Conservation (phyloP, 441 rosid genomes). For the Adansonia rubrostipa region DNA sequence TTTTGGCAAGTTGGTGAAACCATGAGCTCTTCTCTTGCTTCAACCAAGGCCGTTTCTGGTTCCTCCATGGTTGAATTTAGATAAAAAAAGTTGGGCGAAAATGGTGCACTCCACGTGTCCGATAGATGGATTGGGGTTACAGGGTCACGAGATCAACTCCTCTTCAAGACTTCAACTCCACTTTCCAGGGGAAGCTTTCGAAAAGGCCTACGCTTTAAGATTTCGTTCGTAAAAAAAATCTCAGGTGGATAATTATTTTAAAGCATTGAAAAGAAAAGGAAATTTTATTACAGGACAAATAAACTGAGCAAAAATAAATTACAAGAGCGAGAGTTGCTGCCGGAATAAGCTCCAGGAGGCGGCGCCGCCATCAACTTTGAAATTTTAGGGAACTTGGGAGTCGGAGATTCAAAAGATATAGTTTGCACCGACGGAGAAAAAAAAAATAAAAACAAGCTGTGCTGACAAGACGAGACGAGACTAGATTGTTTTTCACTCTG, state of each 20-base stretch:
- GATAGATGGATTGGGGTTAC: background rate
- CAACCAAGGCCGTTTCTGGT: constrained; percentile 17
- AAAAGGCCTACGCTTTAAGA: background rate
- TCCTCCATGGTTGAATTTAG: constrained; percentile 19
- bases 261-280: constrained; percentile 14
- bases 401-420: background rate
- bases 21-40: constrained; percentile 13
- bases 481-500: too few relatives aligned
- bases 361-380: background rate
- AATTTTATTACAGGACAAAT: background rate
- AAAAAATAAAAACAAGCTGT: background rate
- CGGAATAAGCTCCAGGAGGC: background rate
- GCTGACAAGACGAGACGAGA: background rate
- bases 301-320: background rate
- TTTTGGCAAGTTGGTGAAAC: background rate
- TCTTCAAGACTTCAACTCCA: background rate
- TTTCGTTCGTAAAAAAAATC: background rate
- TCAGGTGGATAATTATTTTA: background rate
- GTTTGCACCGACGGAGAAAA: background rate
- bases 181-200: background rate
- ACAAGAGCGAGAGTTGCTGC: background rate
- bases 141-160: background rate
- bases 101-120: background rate
- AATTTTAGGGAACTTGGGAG: too few relatives aligned
- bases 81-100: background rate